A percentile compares a stretch with the other conserved stretches of the same genome.
These are phyloP conservation scores for Lactarius hatsudake DNA, from an alignment of 768 basidiomycete genomes.

Conservation along the genomic window DNA sequence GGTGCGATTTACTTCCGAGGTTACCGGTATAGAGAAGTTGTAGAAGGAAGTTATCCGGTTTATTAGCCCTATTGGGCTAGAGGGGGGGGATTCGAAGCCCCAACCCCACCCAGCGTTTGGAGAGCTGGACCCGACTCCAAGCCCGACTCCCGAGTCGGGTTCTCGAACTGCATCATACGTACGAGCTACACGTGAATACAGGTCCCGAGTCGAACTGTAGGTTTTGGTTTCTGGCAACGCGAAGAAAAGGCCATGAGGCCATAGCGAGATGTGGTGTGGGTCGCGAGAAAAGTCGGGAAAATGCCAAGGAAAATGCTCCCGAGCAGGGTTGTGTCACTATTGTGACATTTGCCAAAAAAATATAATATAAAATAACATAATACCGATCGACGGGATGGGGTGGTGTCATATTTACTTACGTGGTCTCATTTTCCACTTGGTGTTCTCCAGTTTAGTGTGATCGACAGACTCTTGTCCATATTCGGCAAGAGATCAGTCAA, in stretches of 20 bases:
- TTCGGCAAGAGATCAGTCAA: neutral
- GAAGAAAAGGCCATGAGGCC: neutral
- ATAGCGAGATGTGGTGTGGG: neutral
- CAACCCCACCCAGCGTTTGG: neutral
- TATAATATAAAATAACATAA: neutral
- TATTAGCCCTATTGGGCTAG: neutral
- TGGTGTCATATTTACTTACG: neutral
- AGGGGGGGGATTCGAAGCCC: neutral
- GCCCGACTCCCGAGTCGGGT: neutral
- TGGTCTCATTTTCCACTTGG: neutral
- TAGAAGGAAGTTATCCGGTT: neutral
- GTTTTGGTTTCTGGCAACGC: neutral
- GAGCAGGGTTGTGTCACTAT: neutral
- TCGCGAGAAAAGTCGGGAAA: neutral
- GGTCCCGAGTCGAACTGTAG: neutral
- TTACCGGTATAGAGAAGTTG: neutral
- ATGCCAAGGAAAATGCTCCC: neutral
- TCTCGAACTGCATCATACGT: neutral
- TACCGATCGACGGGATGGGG: neutral
- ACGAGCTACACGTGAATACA: neutral
- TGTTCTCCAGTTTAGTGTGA: neutral
- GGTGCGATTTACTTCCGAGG: neutral
- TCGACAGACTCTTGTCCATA: neutral
- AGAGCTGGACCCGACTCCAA: neutral
- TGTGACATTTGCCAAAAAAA: neutral